A percentile compares a stretch with the other conserved stretches of the same genome.
Evolutionary conservation across 1,284 basidiomycete species (phyloP).

Genomic region (Calocybe gambosa): DNA sequence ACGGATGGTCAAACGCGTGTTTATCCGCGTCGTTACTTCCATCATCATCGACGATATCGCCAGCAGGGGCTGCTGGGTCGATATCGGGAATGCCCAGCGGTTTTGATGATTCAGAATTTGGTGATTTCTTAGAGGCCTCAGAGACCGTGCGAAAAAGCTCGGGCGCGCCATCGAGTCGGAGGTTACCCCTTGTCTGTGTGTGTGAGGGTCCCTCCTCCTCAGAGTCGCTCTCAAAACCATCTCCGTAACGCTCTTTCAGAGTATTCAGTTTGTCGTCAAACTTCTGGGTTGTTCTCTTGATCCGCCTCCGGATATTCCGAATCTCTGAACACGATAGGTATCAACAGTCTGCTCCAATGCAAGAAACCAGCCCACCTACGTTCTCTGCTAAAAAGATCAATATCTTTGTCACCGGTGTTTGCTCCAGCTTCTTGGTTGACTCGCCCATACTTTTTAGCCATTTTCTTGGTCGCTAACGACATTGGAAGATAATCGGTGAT

Average conservation of each 20-base stretch:
- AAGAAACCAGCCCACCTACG: conserved; percentile 24
- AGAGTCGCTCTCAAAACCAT: conserved; percentile 10
- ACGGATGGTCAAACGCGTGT: conserved; percentile 58
- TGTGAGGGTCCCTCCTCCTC: conserved; percentile 2
- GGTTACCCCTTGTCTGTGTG: background rate
- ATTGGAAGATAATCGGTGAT: conserved; percentile 52
- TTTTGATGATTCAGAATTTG: conserved; percentile 7
- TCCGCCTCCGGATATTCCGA: conserved; percentile 24
- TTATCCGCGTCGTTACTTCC: conserved; percentile 29
- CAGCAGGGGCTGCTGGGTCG: conserved; percentile 21
- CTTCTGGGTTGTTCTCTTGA: conserved; percentile 25
- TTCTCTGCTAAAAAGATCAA: conserved; percentile 37
- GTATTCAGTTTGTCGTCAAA: conserved; percentile 26
- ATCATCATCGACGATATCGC: conserved; percentile 23
- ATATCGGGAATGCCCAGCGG: conserved; percentile 9
- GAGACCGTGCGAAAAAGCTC: conserved; percentile 11
- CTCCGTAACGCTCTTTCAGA: conserved; percentile 19
- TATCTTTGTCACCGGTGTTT: conserved; percentile 25
- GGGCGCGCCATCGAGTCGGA: conserved; percentile 4
- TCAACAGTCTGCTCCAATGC: background rate
- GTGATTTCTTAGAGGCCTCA: conserved; percentile 13
- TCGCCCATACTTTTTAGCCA: conserved; percentile 33
- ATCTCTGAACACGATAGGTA: conserved; percentile 18
- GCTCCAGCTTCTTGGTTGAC: conserved; percentile 19
- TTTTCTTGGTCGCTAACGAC: conserved; percentile 52